Evolutionary conservation across 1,284 basidiomycete genomes (phyloP).

Genomic region (Termitomyces sp.): DNA sequence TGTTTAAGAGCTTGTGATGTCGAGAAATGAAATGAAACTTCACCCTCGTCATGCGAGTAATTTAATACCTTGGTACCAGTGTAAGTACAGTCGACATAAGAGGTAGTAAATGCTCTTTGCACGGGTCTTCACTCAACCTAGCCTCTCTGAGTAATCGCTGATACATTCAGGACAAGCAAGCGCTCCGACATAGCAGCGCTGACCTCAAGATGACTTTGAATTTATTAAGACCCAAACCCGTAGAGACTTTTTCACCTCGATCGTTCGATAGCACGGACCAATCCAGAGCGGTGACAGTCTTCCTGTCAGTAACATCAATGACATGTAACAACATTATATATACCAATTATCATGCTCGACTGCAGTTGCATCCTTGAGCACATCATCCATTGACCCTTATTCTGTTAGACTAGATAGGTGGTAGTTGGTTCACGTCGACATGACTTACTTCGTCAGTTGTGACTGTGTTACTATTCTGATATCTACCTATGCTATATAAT

Average conservation of each 20-base stretch:
- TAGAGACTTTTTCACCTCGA: not conserved
- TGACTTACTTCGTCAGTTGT: too few relatives aligned
- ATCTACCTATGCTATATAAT: not conserved
- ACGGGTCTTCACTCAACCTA: not conserved
- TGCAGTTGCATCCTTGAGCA: not conserved
- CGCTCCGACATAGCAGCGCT: too few relatives aligned
- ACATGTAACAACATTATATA: not conserved
- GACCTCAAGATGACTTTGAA: too few relatives aligned
- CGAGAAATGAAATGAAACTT: not conserved
- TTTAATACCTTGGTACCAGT: not conserved
- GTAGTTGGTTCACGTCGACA: too few relatives aligned
- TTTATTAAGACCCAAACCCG: too few relatives aligned
- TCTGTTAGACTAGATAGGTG: too few relatives aligned
- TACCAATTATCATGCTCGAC: not conserved
- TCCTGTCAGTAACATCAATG: constrained; percentile 31
- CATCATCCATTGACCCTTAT: not conserved
- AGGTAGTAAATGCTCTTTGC: not conserved
- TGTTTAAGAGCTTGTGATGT: not conserved
- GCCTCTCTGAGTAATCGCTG: too few relatives aligned
- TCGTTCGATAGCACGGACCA: constrained; percentile 75
- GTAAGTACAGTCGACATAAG: not conserved
- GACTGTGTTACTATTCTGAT: too few relatives aligned
- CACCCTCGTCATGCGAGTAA: not conserved
- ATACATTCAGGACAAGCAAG: too few relatives aligned
- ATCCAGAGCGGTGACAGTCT: constrained; percentile 79